Base-by-base conservation (phyloP, 164 flowering plant species). In the Protea cynaroides region DNA sequence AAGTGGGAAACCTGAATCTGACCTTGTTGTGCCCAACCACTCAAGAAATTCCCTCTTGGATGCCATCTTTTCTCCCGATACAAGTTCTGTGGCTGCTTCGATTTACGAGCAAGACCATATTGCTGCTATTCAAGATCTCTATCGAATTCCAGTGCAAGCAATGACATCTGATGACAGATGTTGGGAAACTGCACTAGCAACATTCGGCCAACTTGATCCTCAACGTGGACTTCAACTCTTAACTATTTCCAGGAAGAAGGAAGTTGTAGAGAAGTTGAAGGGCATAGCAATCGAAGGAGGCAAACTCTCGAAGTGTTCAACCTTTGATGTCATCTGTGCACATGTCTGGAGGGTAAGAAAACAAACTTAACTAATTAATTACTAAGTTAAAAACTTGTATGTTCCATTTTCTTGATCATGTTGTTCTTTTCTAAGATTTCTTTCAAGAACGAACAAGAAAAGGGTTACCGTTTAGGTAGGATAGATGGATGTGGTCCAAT, bases 321-420 rank as follows among this genome's bases (percentile, higher is more conserved):
- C 76, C 34, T 73, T 73, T 50, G 76, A 73, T 69, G 69, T 73
- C 34, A 49, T 73, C 2, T 65, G 69, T 40, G 72, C 76, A 8
- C 68, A 65, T 63, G 44, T 65, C 0, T 73, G 76, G 76, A 73
- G 68, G 72, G 76, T 69, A 65, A 47, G 40, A n/a, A n/a, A n/a
- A n/a, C n/a, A n/a, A n/a, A n/a, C n/a, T n/a, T n/a, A n/a, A n/a
- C n/a, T n/a, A n/a, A n/a, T n/a, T n/a, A n/a, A n/a, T n/a, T n/a
- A n/a, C n/a, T n/a, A n/a, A n/a, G n/a, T n/a, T n/a, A n/a, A n/a
- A n/a, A n/a, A n/a, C n/a, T n/a, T n/a, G n/a, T n/a, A n/a, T n/a
- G n/a, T n/a, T n/a, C n/a, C n/a, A n/a, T n/a, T n/a, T n/a, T n/a
- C n/a, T n/a, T n/a, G n/a, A n/a, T n/a, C n/a, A n/a, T n/a, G n/a